Evolutionary conservation across 345 rosid species (phyloP), one percentile per base, ranked within the genome.

Genomic region (Eucalyptus pauciflora): DNA sequence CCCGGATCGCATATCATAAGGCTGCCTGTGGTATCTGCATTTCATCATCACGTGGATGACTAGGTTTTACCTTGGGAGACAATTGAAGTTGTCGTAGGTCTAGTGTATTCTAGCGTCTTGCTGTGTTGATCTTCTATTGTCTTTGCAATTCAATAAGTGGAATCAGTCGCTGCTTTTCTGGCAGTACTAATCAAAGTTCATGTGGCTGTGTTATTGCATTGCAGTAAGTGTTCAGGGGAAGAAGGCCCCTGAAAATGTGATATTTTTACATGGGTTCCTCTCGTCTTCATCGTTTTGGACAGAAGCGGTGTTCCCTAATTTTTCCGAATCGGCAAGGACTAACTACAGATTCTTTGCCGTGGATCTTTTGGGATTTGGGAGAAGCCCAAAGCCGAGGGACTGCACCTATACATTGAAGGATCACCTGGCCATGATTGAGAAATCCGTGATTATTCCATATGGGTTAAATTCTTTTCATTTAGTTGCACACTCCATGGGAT

Each of bases 401-500:
- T 87, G 94, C 90, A 86, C 85, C 10, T 95, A 97, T 87, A 94
- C 98, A 25, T 86, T 95, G 89, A 91, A 86, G 86, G 98, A 96
- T 87, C 97, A 96, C 90, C 88, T 94, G 49, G 94, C 93, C 49
- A 94, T 94, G 96, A 94, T 97, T 27, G 95, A 95, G 88, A 92
- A 94, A 89, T 95, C 96, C 15, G 95, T 96, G 51, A 94, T 96
- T 60, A 33, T 50, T 46, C 93, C 94, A n/a, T 91, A 87, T 86
- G 89, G 91, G 83, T 88, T 96, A 92, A 89, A 90, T 33, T 94
- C 96, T 41, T 97, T 95, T 91, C 97, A 95, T 89, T 87, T 97
- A 51, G 98, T 96, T 81, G 98, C 95, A 45, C 98, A 97, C 76
- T 97, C 99, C 62, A 94, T 97, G 98, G 99, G 98, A 54, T 95